A percentile compares a stretch with the other conserved stretches of the same genome.
Conservation (phyloP, 2,329 filamentous ascomycete genomes). For the Penicillium psychrosexuale region DNA sequence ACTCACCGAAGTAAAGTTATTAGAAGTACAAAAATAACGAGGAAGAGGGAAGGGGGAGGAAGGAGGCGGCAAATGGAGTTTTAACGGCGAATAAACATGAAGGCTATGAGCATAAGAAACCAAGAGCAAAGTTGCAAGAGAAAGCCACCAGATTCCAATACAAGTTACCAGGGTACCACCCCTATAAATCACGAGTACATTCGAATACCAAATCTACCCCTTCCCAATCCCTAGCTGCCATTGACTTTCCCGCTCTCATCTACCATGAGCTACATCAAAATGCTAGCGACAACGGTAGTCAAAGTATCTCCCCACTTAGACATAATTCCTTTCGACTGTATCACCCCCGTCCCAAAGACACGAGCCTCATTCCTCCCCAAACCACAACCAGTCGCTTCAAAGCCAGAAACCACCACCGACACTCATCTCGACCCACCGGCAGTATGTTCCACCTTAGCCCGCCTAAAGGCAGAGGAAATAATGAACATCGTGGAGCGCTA, state of each 20-base stretch:
- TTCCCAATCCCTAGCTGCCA: conserved; percentile 1
- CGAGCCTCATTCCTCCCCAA: neutral
- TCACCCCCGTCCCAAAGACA: neutral
- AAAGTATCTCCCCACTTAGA: neutral
- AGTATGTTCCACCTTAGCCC: neutral
- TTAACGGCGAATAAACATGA: neutral
- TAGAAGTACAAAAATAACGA: neutral
- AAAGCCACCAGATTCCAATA: neutral
- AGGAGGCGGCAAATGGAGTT: neutral
- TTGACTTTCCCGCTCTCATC: neutral
- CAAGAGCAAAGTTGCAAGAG: neutral
- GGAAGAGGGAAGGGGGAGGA: neutral
- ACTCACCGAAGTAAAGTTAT: neutral
- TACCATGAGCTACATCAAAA: conserved; percentile 3
- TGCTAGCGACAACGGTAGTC: neutral
- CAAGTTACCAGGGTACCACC: neutral
- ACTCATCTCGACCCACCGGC: neutral
- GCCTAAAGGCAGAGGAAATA: neutral
- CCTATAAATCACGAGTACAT: neutral
- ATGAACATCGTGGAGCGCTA: conserved; percentile 3
- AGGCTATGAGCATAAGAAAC: neutral
- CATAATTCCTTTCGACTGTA: neutral
- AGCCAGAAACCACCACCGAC: neutral
- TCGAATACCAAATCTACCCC: neutral
- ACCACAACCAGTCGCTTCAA: neutral